A percentile compares a stretch with the other conserved stretches of the same genome.
phyloP scores from a whole-genome alignment of 116 monocot species.

The Papilionanthe hybrid region DNA sequence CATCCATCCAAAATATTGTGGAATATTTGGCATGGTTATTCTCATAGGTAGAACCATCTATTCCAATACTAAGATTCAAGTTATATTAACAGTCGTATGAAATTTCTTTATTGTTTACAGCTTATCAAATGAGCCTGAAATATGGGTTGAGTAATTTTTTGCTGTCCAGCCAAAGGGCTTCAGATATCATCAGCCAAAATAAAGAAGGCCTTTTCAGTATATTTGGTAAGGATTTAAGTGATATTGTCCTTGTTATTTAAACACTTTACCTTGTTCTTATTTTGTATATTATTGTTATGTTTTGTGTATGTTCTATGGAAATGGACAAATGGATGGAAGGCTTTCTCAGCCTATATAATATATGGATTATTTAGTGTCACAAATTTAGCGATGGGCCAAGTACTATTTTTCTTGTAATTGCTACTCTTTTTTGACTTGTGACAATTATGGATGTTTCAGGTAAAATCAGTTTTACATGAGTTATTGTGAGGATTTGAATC shows the following conservation, averaged over 20 bases:
- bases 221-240: slow-evolving; percentile 47
- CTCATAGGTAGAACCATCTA: slow-evolving; percentile 49
- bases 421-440: too few relatives aligned
- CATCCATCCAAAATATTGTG: slow-evolving; percentile 74
- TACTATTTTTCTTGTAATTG: too few relatives aligned
- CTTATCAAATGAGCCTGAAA: slow-evolving; percentile 62
- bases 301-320: slow-evolving; percentile 1
- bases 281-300: background rate
- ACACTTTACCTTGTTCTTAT: background rate
- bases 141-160: slow-evolving; percentile 67
- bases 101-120: slow-evolving; percentile 28
- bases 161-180: slow-evolving; percentile 62
- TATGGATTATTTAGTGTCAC: too few relatives aligned
- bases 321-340: too few relatives aligned
- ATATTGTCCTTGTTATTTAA: background rate
- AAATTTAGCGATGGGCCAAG: too few relatives aligned
- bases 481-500: too few relatives aligned
- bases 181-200: slow-evolving; percentile 73
- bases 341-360: too few relatives aligned
- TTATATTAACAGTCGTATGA: background rate
- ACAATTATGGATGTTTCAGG: too few relatives aligned
- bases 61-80: background rate
- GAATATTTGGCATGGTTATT: slow-evolving; percentile 54
- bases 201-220: slow-evolving; percentile 92
- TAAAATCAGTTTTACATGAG: too few relatives aligned